phyloP scores from a whole-genome alignment of 2,329 filamentous ascomycete genomes.

The Exophiala spinifera region DNA sequence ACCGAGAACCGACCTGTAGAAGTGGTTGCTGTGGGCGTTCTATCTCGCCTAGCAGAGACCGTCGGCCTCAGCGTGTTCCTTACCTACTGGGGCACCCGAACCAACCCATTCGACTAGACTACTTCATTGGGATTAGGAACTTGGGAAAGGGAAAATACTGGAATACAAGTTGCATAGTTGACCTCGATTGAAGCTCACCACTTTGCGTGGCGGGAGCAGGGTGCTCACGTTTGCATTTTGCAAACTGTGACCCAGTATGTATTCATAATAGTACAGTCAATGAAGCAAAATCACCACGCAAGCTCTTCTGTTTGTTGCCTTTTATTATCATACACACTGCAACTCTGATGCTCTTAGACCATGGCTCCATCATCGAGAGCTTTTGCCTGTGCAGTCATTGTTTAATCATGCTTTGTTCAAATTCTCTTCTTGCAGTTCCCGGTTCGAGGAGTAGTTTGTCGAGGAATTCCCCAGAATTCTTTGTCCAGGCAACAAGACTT shows the following conservation, averaged over 20 bases:
- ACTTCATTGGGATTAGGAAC: not conserved
- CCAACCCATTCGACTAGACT: constrained; percentile 78
- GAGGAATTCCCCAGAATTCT: too few species aligned
- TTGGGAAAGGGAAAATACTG: not conserved
- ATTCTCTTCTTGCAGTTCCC: too few species aligned
- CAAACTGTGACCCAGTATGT: not conserved
- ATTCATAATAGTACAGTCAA: not conserved
- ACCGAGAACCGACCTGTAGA: constrained; percentile 90
- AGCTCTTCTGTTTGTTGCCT: not conserved
- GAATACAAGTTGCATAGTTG: not conserved
- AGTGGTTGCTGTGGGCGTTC: constrained; percentile 78
- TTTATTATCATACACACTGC: not conserved
- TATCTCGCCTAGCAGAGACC: constrained; percentile 87
- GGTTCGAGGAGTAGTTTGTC: too few species aligned
- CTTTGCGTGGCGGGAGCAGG: not conserved
- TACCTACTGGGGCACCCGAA: constrained; percentile 96
- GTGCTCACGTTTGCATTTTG: too few species aligned
- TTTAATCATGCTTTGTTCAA: too few species aligned
- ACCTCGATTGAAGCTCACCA: not conserved
- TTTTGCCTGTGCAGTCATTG: too few species aligned
- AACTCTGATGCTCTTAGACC: too few species aligned
- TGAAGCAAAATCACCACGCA: not conserved
- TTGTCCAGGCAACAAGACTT: too few species aligned
- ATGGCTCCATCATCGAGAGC: too few species aligned
- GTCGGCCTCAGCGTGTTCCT: constrained; percentile 87